Percentiles rank a stretch among this genome's conserved stretches.
These are phyloP conservation scores for Taphrina pruni DNA, from an alignment of 1,139 yeast genomes.

Conservation along the genomic window DNA sequence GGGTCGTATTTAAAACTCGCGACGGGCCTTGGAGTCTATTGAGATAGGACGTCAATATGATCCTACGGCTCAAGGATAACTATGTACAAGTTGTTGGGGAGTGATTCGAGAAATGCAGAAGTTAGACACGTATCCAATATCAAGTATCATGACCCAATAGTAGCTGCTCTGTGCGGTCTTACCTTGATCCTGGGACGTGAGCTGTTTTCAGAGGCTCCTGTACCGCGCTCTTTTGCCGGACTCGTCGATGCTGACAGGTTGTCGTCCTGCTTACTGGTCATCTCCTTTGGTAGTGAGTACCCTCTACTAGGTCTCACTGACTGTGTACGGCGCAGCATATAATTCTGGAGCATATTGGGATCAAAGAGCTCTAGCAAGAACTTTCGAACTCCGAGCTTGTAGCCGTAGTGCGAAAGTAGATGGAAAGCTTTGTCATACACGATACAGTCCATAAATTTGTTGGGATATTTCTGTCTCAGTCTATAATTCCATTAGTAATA, in stretches of 20 bases:
- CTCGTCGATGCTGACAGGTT: not conserved
- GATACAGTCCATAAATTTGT: slow-evolving; percentile 62
- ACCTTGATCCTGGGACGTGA: not conserved
- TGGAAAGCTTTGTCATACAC: slow-evolving; percentile 67
- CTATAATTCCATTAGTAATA: slow-evolving; percentile 50
- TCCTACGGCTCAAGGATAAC: no score
- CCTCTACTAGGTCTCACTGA: slow-evolving; percentile 6
- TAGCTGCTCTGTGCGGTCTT: slow-evolving; percentile 8
- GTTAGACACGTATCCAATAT: no score
- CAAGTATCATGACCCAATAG: not conserved
- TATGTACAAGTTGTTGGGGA: no score
- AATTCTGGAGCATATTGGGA: slow-evolving; percentile 3
- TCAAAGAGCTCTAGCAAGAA: slow-evolving; percentile 70
- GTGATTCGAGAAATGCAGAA: no score
- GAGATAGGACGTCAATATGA: no score
- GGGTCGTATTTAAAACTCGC: no score
- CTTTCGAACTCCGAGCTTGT: slow-evolving; percentile 66
- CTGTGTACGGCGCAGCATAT: not conserved
- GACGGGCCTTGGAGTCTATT: no score
- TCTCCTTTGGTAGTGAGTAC: slow-evolving; percentile 18
- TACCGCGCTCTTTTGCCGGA: not conserved
- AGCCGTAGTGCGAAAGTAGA: slow-evolving; percentile 70
- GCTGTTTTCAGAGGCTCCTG: not conserved
- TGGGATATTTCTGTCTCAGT: slow-evolving; percentile 62
- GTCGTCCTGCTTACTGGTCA: not conserved